Percentiles rank a stretch among this genome's conserved stretches.
These are phyloP conservation scores for Hyaloperonospora brassicae DNA, from an alignment of 352 stramenopile species.

Conservation along the genomic window DNA sequence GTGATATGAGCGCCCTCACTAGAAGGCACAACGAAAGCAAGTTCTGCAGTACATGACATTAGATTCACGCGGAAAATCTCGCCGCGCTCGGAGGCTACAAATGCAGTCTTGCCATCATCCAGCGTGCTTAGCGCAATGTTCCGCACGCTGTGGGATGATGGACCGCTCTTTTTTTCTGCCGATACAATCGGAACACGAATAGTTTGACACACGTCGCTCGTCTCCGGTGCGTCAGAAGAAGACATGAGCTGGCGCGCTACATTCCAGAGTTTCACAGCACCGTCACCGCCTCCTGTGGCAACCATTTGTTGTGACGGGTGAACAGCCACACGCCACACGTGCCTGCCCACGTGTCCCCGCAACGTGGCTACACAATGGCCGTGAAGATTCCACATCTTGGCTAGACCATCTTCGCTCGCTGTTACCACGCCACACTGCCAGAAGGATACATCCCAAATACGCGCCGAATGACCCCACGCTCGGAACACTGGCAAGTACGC, in stretches of 20 bases:
- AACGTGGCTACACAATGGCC: constrained; percentile 66
- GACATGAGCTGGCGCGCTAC: constrained; percentile 47
- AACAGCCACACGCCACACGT: constrained; percentile 72
- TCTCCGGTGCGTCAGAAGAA: constrained; percentile 12
- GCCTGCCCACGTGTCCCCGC: constrained; percentile 61
- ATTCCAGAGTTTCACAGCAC: constrained; percentile 76
- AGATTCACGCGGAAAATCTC: constrained; percentile 46
- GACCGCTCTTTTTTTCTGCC: constrained; percentile 20
- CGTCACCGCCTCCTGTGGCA: constrained; percentile 71
- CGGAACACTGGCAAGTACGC: constrained; percentile 53
- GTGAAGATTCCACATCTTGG: constrained; percentile 56
- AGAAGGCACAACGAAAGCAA: constrained; percentile 26
- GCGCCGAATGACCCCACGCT: constrained; percentile 73
- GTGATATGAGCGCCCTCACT: constrained; percentile 4
- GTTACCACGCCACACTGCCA: constrained; percentile 38
- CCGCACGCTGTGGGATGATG: constrained; percentile 36
- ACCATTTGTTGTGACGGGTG: constrained; percentile 39
- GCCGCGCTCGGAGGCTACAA: constrained; percentile 59
- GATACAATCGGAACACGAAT: constrained; percentile 17
- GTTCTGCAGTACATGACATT: constrained; percentile 18
- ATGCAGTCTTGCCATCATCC: constrained; percentile 27
- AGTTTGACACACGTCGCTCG: constrained; percentile 15
- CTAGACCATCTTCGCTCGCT: constrained; percentile 71
- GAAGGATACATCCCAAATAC: constrained; percentile 82
- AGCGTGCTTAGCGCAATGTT: constrained; percentile 38